These are phyloP conservation scores for Candida sp. DNA, from an alignment of 1,139 yeast species.

Conservation along the genomic window DNA sequence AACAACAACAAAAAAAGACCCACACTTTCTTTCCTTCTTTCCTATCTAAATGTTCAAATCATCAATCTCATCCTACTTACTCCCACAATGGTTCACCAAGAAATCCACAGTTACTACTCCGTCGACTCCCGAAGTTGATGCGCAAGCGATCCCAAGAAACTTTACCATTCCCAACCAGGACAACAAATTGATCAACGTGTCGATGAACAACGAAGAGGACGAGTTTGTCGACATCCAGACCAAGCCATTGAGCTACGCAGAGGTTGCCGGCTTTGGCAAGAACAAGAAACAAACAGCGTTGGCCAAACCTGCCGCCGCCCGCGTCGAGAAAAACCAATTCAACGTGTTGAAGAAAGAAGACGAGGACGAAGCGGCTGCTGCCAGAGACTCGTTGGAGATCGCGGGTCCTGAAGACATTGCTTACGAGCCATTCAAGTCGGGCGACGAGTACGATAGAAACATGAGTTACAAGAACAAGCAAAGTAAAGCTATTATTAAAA, in stretches of 20 bases:
- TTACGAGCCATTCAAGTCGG: constrained; percentile 13
- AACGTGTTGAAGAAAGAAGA: constrained; percentile 4
- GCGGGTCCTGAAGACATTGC: constrained; percentile 4
- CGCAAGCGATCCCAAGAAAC: constrained; percentile 27
- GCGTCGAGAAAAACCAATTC: constrained; percentile 12
- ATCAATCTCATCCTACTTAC: constrained; percentile 11
- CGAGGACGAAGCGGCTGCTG: not conserved
- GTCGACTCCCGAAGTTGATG: constrained; percentile 10
- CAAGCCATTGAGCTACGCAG: constrained; percentile 47
- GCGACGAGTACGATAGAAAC: constrained; percentile 14
- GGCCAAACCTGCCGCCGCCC: constrained; percentile 8
- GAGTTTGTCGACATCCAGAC: constrained; percentile 25
- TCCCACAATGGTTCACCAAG: constrained; percentile 17
- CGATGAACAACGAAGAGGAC: constrained; percentile 27
- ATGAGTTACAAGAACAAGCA: constrained; percentile 16
- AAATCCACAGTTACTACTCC: constrained; percentile 3
- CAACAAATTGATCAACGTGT: constrained; percentile 33
- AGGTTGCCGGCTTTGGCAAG: constrained; percentile 40
- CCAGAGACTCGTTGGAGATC: not conserved
- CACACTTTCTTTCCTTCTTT: constrained; percentile 11
- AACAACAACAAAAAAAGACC: not conserved
- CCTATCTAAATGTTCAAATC: constrained; percentile 14
- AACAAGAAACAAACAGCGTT: constrained; percentile 13
- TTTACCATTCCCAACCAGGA: constrained; percentile 33
- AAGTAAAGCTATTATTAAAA: constrained; percentile 16